Evolutionary conservation across 2,329 filamentous ascomycete genomes (phyloP).

Genomic region (Coniochaeta ligniaria): DNA sequence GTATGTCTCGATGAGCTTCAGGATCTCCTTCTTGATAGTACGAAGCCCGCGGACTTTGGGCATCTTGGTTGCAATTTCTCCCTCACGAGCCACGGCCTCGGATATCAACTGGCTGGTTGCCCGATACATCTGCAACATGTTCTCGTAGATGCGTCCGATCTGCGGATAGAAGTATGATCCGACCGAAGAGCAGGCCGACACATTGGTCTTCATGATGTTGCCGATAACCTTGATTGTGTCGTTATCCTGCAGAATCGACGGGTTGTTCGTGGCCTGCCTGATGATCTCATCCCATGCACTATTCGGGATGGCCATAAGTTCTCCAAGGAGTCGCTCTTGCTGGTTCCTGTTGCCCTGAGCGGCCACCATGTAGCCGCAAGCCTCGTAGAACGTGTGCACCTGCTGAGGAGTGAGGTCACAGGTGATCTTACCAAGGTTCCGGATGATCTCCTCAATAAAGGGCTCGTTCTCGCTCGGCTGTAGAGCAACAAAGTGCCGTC

Average conservation of each 20-base stretch:
- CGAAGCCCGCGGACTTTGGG: slow-evolving; percentile 90
- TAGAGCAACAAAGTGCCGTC: slow-evolving; percentile 91
- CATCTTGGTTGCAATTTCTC: slow-evolving; percentile 95
- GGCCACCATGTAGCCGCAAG: slow-evolving; percentile 98
- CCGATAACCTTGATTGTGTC: slow-evolving; percentile 98
- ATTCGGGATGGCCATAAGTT: slow-evolving; percentile 92
- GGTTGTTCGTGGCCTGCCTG: slow-evolving; percentile 74
- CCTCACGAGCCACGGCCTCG: slow-evolving; percentile 79
- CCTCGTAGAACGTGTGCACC: slow-evolving; percentile 98
- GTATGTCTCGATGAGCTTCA: slow-evolving; percentile 97
- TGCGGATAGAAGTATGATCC: slow-evolving; percentile 97
- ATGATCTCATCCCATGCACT: slow-evolving; percentile 95
- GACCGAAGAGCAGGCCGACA: slow-evolving; percentile 95
- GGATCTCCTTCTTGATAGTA: slow-evolving; percentile 98
- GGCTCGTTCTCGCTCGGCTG: slow-evolving; percentile 92
- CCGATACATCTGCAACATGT: slow-evolving; percentile 99
- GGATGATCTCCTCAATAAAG: slow-evolving; percentile 97
- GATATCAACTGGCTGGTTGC: slow-evolving; percentile 96
- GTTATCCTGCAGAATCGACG: slow-evolving; percentile 78
- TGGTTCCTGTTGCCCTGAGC: slow-evolving; percentile 92
- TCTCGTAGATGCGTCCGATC: slow-evolving; percentile 93
- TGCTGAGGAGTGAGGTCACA: slow-evolving; percentile 93
- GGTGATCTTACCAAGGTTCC: slow-evolving; percentile 92
- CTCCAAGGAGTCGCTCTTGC: slow-evolving; percentile 84
- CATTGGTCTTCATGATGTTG: slow-evolving; percentile 99